A percentile compares a stretch with the other conserved stretches of the same genome.
Evolutionary conservation across 2,329 filamentous ascomycete genomes (phyloP).

Genomic region (Penicillium decumbens): DNA sequence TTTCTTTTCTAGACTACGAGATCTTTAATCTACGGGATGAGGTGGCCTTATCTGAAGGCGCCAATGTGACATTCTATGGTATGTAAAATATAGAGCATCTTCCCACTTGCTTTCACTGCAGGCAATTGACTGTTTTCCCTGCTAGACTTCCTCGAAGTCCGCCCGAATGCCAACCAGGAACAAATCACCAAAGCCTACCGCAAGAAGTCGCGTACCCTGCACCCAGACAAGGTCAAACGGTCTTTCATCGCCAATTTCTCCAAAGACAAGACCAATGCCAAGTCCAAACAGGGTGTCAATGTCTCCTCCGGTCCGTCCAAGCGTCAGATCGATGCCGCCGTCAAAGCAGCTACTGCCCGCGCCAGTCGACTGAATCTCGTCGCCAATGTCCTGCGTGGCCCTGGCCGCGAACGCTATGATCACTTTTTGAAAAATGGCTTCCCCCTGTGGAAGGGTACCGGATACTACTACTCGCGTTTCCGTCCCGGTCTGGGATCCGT

Average conservation of each 20-base stretch:
- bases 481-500: conserved; percentile 85
- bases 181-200: conserved; percentile 93
- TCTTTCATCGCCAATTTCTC: conserved; percentile 68
- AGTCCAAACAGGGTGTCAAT: conserved; percentile 57
- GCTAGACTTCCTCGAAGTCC: conserved; percentile 75
- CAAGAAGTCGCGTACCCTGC: conserved; percentile 74
- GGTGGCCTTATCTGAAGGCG: conserved; percentile 68
- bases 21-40: conserved; percentile 96
- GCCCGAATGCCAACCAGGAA: conserved; percentile 68
- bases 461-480: conserved; percentile 96
- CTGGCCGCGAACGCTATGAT: conserved; percentile 81
- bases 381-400: conserved; percentile 76
- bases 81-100: conserved; percentile 5
- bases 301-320: conserved; percentile 68
- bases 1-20: conserved; percentile 69
- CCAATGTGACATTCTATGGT: conserved; percentile 81
- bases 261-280: conserved; percentile 48
- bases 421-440: conserved; percentile 92
- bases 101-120: neutral
- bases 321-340: conserved; percentile 68
- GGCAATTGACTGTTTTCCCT: neutral
- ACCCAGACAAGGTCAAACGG: conserved; percentile 94
- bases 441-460: conserved; percentile 92
- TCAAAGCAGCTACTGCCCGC: conserved; percentile 75
- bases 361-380: conserved; percentile 82